phyloP scores from a whole-genome alignment of 139 green algal genomes.

The Parachlorella kessleri region DNA sequence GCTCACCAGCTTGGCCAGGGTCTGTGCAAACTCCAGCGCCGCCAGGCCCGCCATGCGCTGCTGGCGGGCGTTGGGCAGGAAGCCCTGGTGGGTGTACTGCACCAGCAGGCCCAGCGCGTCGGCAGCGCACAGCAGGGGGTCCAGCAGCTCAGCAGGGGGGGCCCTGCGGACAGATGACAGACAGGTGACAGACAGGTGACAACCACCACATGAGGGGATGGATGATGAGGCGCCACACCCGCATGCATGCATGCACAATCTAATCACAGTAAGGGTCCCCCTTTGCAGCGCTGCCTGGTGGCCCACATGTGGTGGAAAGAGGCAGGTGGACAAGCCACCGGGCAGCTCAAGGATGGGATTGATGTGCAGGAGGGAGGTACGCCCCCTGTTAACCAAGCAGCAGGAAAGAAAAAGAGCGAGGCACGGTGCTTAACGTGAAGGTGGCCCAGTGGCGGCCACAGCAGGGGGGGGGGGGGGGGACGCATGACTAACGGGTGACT shows the following conservation, averaged over 20 bases:
- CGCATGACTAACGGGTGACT: neutral
- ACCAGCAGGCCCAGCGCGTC: conserved; percentile 73
- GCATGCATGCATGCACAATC: too few species aligned
- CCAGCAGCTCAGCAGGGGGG: conserved; percentile 20
- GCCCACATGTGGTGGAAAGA: too few species aligned
- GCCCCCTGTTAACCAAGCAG: too few species aligned
- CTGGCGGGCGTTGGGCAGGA: conserved; percentile 81
- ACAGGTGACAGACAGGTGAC: too few species aligned
- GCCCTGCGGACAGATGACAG: neutral
- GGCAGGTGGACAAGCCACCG: too few species aligned
- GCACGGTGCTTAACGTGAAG: neutral
- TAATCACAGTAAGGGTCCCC: too few species aligned
- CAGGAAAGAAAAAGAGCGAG: neutral
- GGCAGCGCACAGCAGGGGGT: conserved; percentile 52
- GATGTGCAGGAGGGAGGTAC: too few species aligned
- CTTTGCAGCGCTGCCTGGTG: too few species aligned
- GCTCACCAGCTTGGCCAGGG: conserved; percentile 47
- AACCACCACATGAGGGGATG: too few species aligned
- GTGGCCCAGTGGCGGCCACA: neutral
- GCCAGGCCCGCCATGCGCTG: conserved; percentile 82
- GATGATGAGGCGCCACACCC: too few species aligned
- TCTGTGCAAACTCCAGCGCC: conserved; percentile 77
- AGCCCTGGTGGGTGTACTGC: conserved; percentile 88
- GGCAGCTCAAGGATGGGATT: too few species aligned
- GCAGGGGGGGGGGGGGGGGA: too few species aligned